Conservation (phyloP, 2,329 filamentous ascomycete genomes). For the Emergomyces orientalis region DNA sequence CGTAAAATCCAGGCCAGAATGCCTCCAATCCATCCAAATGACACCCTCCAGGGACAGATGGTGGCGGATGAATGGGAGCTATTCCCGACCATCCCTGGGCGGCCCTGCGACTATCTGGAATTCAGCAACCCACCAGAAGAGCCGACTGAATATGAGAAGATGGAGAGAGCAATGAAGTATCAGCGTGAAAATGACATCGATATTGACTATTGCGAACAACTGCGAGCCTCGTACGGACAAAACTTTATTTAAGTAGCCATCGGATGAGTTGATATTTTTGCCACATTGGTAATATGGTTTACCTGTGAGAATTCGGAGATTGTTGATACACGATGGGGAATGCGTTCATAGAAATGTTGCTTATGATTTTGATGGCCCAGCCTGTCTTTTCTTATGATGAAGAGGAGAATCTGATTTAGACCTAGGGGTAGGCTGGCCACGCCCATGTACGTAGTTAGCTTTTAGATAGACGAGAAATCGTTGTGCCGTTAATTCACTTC, state of each 20-base stretch:
- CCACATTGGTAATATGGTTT: background rate
- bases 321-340: background rate
- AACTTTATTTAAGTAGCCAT: background rate
- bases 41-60: background rate
- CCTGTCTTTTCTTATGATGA: background rate
- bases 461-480: background rate
- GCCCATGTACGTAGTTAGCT: background rate
- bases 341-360: background rate
- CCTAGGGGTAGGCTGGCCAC: background rate
- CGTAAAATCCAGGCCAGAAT: background rate
- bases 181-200: constrained; percentile 1
- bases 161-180: background rate
- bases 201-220: background rate
- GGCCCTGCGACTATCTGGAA: background rate
- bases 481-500: background rate
- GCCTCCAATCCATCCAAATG: background rate
- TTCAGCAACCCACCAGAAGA: background rate
- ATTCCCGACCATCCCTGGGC: background rate
- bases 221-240: background rate
- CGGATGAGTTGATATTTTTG: background rate
- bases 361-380: background rate
- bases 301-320: background rate
- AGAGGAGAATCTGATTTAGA: background rate
- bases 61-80: background rate
- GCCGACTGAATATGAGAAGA: background rate